Evolutionary conservation across 2,329 filamentous ascomycete genomes (phyloP), one percentile per base, ranked within the genome.

Genomic region (Ophiocordyceps sinensis): DNA sequence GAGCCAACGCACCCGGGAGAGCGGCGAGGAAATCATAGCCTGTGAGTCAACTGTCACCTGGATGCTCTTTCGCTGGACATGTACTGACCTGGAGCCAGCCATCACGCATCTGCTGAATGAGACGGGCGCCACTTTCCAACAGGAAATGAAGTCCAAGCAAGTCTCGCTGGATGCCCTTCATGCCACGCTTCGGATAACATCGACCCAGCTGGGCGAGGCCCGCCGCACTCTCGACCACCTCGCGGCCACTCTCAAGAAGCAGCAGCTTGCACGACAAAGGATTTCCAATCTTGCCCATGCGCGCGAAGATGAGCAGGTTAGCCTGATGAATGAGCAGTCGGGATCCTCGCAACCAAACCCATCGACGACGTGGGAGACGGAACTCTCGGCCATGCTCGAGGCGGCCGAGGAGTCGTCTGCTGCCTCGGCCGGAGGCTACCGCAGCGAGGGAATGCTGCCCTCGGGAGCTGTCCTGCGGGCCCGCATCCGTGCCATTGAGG

Each of bases 71-170:
- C 14, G 23, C 4, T 5, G 9, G 5, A 28, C 4, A 4, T n/a
- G 36, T 32, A 31, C 39, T 36, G 21, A 41, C 23, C 6, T 12
- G 29, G 6, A 32, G 36, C 47, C 58, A 79, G 83, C 88, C 39
- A 88, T 95, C 52, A 85, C 84, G 36, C 80, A 85, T 48, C 78
- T 94, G 38, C 71, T 98, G 19, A 78, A 77, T 36, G 79, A 87
- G 50, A 84, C 87, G 5, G 79, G 87, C 39, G 72, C 78, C 36
- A 78, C 85, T 36, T 89, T 95, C 56, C 81, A 85, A 42, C 70
- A 77, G 38, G 85, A 89, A 57, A 77, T 94, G 47, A 82, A 81
- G 51, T 71, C 81, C 36, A 94, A 94, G 57, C 88, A 95, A 63
- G 72, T 81, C 39, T 74, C 79, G 28, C 81, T 96, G 41, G 87